Base-by-base conservation (phyloP, 2,329 filamentous ascomycete species). In the Fusarium sp. region DNA sequence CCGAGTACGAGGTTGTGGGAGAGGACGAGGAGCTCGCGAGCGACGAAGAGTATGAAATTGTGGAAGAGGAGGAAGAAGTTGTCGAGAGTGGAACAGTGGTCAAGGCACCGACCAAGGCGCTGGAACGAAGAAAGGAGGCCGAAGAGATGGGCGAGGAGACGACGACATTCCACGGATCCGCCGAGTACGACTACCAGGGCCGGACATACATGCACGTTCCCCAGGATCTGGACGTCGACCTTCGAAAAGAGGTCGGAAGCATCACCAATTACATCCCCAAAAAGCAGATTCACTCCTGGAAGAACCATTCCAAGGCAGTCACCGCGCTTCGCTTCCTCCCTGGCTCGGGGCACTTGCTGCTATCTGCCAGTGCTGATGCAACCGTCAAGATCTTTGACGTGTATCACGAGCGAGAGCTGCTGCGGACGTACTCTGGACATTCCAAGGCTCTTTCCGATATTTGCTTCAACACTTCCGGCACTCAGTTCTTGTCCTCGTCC, bases 131-230 rank as follows among this genome's bases (percentile, higher is more conserved):
- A 71, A 87, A 87, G 77, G 83, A 87, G 76, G 84, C 85, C 8
- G 87, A 89, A 76, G 84, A 85, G 69, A 70, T 85, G 74, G 89
- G 89, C 64, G 87, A 87, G 25, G 96, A 99, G 82, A 96, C 91
- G 57, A 93, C 91, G 44, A 90, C 89, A 46, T 99, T 98, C 81
- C 91, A 97, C 76, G 96, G 94, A 67, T 86, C 86, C 40, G 85
- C 92, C 76, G 84, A 96, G 80, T 91, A 90, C 83, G 96, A 99
- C 79, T 99, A 99, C 82, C 92, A 96, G 78, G 96, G 96, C 51
- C 86, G 96, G 70, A 97, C 95, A 33, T 99, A 97, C 79, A 97
- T 99, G 95, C 96, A 99, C 80, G 86, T 98, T 49, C 96, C 96
- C 4, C 93, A 93, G 78, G 94, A 97, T 78, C 82, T 97, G 80